Base-by-base conservation (phyloP, 768 basidiomycete species). In the Lepiota brunneoincarnata region DNA sequence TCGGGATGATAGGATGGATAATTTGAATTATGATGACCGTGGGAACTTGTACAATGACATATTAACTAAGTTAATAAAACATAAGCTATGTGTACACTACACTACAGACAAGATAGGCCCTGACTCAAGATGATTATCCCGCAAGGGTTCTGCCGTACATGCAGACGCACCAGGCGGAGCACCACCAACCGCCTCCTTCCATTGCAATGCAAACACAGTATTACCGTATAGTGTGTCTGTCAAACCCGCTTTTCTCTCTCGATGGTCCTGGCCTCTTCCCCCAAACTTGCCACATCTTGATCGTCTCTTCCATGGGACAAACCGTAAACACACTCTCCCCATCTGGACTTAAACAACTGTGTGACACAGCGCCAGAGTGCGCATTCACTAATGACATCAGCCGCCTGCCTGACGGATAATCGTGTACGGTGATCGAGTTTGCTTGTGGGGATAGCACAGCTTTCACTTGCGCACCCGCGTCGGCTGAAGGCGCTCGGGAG, bases 251-350 rank as follows among this genome's bases (percentile, higher is more conserved):
- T 60, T 71, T 71, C 54, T 65, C 64, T 60, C 66, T 73, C 52
- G 62, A 63, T 23, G 58, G 61, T 24, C 65, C 62, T 34, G 64
- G 57, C 23, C 72, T 67, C 47, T 67, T 64, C n/a, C 65, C 68
- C 86, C 85, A 87, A 28, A 87, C 82, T 57, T 83, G 81, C 79
- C 84, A 87, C 78, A 86, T 82, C 69, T 85, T 86, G 69, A 87
- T 84, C 43, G 82, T 79, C 64, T 87, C 83, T 58, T 87, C 86
- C 23, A 66, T 69, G 1, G 83, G 81, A 53, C 81, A 85, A 6
- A 84, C 77, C 28, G 86, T 85, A 60, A 86, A 87, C 50, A 86
- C 61, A 59, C 72, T 76, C 55, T 82, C 82, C 5, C 85, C 84
- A 47, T 81, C 78, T 2, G 84, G 85, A 35, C 82, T 74, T 37